phyloP scores from a whole-genome alignment of 768 basidiomycete genomes.

The Filobasidium wieringae region DNA sequence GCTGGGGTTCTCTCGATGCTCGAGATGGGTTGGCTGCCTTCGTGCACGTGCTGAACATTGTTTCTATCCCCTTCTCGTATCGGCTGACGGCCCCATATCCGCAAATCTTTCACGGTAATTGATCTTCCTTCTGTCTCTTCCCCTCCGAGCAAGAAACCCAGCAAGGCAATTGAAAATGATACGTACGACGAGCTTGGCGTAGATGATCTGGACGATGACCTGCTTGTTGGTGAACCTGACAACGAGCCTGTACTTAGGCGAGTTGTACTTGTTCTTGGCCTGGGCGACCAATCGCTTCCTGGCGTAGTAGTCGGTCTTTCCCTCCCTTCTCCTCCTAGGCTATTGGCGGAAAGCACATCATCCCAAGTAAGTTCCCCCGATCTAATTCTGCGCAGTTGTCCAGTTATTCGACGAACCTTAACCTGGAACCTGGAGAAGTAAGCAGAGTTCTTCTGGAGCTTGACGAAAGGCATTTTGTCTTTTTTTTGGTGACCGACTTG shows the following conservation, averaged over 20 bases:
- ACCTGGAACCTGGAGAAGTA: conserved; percentile 61
- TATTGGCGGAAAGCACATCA: conserved; percentile 30
- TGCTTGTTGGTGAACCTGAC: conserved; percentile 98
- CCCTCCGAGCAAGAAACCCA: background rate
- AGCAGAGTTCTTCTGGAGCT: conserved; percentile 87
- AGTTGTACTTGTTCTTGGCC: conserved; percentile 99
- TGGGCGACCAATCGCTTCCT: conserved; percentile 93
- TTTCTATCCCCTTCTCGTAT: background rate
- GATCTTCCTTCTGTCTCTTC: background rate
- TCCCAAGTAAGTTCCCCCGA: background rate
- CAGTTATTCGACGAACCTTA: conserved; percentile 5
- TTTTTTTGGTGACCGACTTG: conserved; percentile 9
- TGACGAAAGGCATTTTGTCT: conserved; percentile 72
- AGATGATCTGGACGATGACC: conserved; percentile 78
- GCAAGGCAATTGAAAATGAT: no score
- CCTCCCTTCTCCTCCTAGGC: conserved; percentile 92
- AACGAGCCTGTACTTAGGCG: conserved; percentile 62
- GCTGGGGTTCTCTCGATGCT: no score
- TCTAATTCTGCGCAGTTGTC: background rate
- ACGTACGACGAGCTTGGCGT: conserved; percentile 60
- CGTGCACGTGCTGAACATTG: no score
- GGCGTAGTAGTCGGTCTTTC: conserved; percentile 99
- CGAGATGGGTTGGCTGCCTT: no score
- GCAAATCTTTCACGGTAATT: background rate
- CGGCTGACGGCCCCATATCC: background rate